Conservation (phyloP, 2,329 filamentous ascomycete species). For the Davidsoniella australis region DNA sequence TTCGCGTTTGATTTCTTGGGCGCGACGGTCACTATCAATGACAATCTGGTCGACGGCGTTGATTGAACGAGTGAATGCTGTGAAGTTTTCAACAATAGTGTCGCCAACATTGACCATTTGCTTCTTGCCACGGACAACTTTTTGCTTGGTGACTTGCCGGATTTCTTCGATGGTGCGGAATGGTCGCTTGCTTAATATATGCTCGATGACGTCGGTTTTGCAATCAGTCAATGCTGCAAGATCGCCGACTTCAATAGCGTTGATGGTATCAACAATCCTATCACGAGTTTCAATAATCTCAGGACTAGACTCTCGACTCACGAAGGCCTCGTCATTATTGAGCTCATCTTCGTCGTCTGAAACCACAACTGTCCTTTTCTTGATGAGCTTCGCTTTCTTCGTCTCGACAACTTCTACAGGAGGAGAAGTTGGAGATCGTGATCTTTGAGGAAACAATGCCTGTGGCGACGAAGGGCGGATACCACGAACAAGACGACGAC, state of each 20-base stretch:
- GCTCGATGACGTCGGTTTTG: conserved; percentile 49
- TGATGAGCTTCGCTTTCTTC: conserved; percentile 1
- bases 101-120: conserved; percentile 34
- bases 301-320: conserved; percentile 11
- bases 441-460: conserved; percentile 8
- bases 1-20: conserved; percentile 34
- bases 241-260: conserved; percentile 56
- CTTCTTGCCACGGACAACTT: conserved; percentile 22
- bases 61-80: conserved; percentile 65
- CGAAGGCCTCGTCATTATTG: conserved; percentile 20
- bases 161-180: conserved; percentile 43
- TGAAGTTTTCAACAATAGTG: conserved; percentile 31
- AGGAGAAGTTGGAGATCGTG: neutral
- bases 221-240: conserved; percentile 69
- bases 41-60: conserved; percentile 73
- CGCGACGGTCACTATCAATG: conserved; percentile 54
- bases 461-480: conserved; percentile 10
- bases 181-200: conserved; percentile 57
- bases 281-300: conserved; percentile 19
- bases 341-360: conserved; percentile 26
- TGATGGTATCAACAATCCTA: conserved; percentile 62
- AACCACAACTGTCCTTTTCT: conserved; percentile 14
- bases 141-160: conserved; percentile 41
- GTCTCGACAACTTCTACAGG: neutral
- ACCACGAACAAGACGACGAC: conserved; percentile 13